Percentiles rank a stretch among this genome's conserved stretches.
phyloP scores from a whole-genome alignment of 257 asterid species.

The Anisodus acutangulus region DNA sequence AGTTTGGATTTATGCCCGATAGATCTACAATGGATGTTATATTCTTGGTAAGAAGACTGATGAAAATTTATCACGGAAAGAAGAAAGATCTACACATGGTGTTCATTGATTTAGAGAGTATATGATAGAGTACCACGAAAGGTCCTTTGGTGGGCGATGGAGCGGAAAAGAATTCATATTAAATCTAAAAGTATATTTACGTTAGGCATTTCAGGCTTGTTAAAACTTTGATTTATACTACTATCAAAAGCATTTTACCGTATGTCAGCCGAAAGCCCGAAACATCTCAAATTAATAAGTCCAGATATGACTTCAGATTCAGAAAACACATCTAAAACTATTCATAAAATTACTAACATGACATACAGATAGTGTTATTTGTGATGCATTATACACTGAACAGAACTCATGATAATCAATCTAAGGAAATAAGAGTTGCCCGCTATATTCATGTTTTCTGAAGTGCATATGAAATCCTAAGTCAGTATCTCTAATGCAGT shows the following conservation, averaged over 20 bases:
- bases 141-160: neutral
- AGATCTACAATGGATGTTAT: neutral
- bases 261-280: neutral
- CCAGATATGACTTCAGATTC: conserved; percentile 1
- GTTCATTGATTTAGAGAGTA: neutral
- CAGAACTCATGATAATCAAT: neutral
- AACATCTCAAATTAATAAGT: neutral
- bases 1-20: neutral
- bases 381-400: neutral
- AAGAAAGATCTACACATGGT: neutral
- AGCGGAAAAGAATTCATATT: neutral
- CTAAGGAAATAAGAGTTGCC: neutral
- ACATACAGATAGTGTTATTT: neutral
- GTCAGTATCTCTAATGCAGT: neutral
- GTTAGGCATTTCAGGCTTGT: neutral
- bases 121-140: conserved; percentile 7
- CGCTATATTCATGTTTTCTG: neutral
- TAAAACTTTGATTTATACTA: neutral
- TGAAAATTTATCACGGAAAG: neutral
- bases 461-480: neutral
- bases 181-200: conserved; percentile 11
- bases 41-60: neutral
- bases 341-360: neutral
- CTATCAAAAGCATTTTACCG: neutral
- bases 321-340: conserved; percentile 21